A percentile compares a stretch with the other conserved stretches of the same genome.
Evolutionary conservation across 2,329 filamentous ascomycete species (phyloP).

Genomic region (Aspergillus sp.): DNA sequence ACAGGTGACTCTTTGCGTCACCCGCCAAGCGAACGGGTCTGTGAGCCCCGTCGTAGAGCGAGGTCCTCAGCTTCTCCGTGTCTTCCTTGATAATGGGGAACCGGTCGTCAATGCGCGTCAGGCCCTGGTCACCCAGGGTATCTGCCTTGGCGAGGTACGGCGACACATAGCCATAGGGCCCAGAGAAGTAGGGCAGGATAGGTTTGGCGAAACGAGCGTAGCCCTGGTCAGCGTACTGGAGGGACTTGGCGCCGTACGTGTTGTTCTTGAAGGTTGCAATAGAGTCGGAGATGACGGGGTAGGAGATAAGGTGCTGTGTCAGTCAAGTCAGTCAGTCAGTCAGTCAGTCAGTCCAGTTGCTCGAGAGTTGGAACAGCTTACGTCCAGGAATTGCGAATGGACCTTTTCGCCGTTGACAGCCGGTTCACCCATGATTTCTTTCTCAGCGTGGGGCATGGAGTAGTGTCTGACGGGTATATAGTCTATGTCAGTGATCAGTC

Average conservation of each 20-base stretch:
- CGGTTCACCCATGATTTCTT: conserved; percentile 39
- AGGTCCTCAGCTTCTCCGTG: conserved; percentile 59
- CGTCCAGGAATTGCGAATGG: conserved; percentile 40
- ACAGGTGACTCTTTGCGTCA: conserved; percentile 44
- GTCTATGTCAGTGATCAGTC: too few species aligned
- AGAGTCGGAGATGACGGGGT: conserved; percentile 73
- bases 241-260: conserved; percentile 72
- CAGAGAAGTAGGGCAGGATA: conserved; percentile 67
- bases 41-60: conserved; percentile 54
- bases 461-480: too few species aligned
- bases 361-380: conserved; percentile 18
- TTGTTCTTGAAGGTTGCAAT: conserved; percentile 72
- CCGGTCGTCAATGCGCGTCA: conserved; percentile 59
- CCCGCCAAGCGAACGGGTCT: conserved; percentile 56
- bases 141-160: conserved; percentile 83
- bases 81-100: conserved; percentile 70
- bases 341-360: too few species aligned
- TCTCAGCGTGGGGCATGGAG: conserved; percentile 44
- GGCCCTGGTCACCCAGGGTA: conserved; percentile 62
- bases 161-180: conserved; percentile 71
- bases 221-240: conserved; percentile 64
- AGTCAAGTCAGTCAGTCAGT: conserved; percentile 10
- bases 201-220: conserved; percentile 72
- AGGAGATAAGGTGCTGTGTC: conserved; percentile 68
- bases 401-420: conserved; percentile 44